These are phyloP conservation scores for Xylaria digitata DNA, from an alignment of 2,329 filamentous ascomycete species.

Conservation along the genomic window DNA sequence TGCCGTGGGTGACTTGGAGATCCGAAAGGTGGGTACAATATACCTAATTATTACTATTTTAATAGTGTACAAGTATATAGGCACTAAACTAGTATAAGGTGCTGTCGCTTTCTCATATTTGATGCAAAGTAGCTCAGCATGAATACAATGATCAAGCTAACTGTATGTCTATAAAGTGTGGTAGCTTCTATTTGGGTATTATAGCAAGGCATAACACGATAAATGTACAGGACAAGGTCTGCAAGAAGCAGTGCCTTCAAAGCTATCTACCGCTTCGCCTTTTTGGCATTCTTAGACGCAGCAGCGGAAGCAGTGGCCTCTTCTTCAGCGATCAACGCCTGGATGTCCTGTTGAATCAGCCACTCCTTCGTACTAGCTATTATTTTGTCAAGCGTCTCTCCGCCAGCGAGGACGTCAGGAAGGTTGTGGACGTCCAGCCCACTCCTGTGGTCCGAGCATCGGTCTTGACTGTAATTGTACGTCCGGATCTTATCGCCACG, in stretches of 20 bases:
- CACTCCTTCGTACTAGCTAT: conserved; percentile 83
- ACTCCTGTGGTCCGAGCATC: conserved; percentile 89
- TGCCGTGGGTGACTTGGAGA: background rate
- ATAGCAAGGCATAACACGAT: conserved; percentile 2
- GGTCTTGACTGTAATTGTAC: conserved; percentile 81
- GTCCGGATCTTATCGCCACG: conserved; percentile 94
- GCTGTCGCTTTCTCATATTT: background rate
- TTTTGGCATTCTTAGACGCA: conserved; percentile 43
- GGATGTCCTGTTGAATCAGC: conserved; percentile 80
- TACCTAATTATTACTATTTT: background rate
- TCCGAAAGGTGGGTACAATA: background rate
- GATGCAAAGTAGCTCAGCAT: background rate
- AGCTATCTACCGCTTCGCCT: conserved; percentile 36
- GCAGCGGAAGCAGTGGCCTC: conserved; percentile 60
- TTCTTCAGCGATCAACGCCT: conserved; percentile 73
- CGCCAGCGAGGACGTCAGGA: conserved; percentile 81
- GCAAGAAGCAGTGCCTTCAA: conserved; percentile 1
- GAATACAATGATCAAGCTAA: background rate
- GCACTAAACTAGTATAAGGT: background rate
- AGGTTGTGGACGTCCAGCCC: conserved; percentile 83
- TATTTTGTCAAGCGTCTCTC: conserved; percentile 75
- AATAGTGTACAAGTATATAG: no score
- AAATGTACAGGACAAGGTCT: conserved; percentile 22
- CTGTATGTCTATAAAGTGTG: background rate
- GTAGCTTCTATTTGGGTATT: conserved; percentile 16